Percentiles rank a stretch among this genome's conserved stretches.
phyloP scores from a whole-genome alignment of 2,329 filamentous ascomycete species.

The Exophiala aquamarina region DNA sequence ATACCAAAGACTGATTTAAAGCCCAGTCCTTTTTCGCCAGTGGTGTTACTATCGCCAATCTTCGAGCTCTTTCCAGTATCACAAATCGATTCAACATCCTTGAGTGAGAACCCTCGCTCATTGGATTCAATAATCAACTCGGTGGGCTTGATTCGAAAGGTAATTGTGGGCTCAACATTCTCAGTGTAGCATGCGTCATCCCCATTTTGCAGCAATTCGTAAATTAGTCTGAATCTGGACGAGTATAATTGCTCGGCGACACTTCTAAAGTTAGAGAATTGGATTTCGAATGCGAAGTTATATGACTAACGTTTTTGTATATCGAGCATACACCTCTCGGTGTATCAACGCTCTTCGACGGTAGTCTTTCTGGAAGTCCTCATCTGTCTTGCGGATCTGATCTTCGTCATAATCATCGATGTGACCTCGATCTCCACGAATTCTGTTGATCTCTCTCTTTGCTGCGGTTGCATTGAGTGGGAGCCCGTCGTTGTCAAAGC shows the following conservation, averaged over 20 bases:
- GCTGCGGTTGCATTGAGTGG: conserved; percentile 9
- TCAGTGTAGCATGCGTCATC: conserved; percentile 34
- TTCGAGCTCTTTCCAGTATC: conserved; percentile 39
- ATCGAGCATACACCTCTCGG: conserved; percentile 4
- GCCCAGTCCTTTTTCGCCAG: conserved; percentile 38
- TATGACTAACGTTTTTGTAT: conserved; percentile 13
- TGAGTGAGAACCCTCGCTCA: conserved; percentile 42
- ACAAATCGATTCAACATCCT: conserved; percentile 41
- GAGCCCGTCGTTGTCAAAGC: conserved; percentile 8
- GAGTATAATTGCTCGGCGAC: conserved; percentile 19
- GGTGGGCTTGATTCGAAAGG: conserved; percentile 11
- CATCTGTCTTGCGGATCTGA: conserved; percentile 8
- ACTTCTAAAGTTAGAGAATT: conserved; percentile 8
- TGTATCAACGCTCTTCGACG: neutral
- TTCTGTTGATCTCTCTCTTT: conserved; percentile 9
- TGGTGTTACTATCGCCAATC: conserved; percentile 26
- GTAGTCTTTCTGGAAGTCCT: conserved; percentile 9
- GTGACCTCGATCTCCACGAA: conserved; percentile 4
- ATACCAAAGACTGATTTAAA: conserved; percentile 40
- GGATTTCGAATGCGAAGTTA: neutral
- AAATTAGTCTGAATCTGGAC: conserved; percentile 14
- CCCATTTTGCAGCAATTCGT: conserved; percentile 38
- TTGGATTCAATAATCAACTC: conserved; percentile 29
- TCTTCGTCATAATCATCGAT: conserved; percentile 12
- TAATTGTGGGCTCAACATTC: conserved; percentile 6